Base-by-base conservation (phyloP, 495 filamentous ascomycete species). In the Aspergillus baeticus region DNA sequence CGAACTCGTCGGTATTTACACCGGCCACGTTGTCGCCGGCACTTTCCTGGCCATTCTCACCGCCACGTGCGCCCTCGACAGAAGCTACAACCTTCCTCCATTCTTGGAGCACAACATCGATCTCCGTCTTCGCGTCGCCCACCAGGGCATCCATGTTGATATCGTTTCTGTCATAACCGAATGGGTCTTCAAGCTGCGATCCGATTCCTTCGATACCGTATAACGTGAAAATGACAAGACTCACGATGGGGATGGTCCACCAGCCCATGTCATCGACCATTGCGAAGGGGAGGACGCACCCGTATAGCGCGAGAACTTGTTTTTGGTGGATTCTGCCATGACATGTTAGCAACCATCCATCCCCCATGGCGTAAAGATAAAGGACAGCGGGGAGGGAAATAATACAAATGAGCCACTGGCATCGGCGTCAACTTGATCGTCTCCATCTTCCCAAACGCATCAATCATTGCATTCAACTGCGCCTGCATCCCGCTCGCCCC, bases 131-230 rank as follows among this genome's bases (percentile, higher is more conserved):
- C 35, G 81, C 73, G 64, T 91, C 88, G 43, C 86, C 83, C 7
- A 87, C 83, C 52, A 90, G 82, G 10, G 80, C 86, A 64, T 90
- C 88, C 81, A 90, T 88, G 64, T 88, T 88, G 69, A 91, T 90
- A 66, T 90, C 88, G 54, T 89, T 90, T 58, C 81, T 81, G 58
- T 89, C 87, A 58, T 84, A 82, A 6, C 88, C 87, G 66, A 91
- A 90, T 0, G 88, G 88, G 63, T 91, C 88, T 63, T 91, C 88
- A 7, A 90, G 74, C 63, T 89, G 85, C 13, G 75, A 83, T 2
- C 85, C 88, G 51, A 91, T 91, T 1, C 84, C 86, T 48, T 89
- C 86, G 26, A 89, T 89, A 2, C 86, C 84, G 60, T 88, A 89
- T 1, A 91, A 74, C 2, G 87, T 90, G 63, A 91, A 90, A 17